Percentiles rank a stretch among this genome's conserved stretches.
These are phyloP conservation scores for Aspergillus aculeatinus DNA, from an alignment of 2,329 filamentous ascomycete genomes.

Conservation along the genomic window DNA sequence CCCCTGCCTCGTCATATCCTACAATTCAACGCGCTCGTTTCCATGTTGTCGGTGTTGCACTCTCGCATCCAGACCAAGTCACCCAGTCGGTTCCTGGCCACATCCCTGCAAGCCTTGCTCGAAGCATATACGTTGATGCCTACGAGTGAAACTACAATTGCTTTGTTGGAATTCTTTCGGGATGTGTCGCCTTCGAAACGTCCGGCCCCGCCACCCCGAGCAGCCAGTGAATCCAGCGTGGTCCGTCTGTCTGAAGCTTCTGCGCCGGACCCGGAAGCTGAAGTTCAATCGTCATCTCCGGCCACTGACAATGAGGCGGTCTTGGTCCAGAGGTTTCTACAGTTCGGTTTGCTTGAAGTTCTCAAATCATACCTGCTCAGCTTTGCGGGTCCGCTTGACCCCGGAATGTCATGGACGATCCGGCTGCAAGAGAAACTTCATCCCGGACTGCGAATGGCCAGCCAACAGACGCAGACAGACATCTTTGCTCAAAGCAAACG, in stretches of 20 bases:
- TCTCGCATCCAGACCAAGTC: constrained; percentile 62
- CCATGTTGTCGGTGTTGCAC: constrained; percentile 59
- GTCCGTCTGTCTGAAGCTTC: constrained; percentile 32
- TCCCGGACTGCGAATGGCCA: constrained; percentile 52
- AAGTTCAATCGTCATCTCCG: constrained; percentile 41
- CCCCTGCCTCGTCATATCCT: constrained; percentile 30
- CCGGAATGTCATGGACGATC: constrained; percentile 46
- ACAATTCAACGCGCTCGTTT: constrained; percentile 44
- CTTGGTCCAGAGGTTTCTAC: constrained; percentile 56
- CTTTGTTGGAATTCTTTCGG: constrained; percentile 59
- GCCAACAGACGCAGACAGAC: constrained; percentile 50
- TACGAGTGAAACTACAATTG: constrained; percentile 57
- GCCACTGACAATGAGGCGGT: constrained; percentile 47
- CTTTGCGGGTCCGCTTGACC: constrained; percentile 34
- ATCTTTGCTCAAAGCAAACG: constrained; percentile 51
- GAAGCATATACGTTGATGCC: constrained; percentile 59
- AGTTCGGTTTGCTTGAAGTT: constrained; percentile 62
- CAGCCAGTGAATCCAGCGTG: constrained; percentile 50
- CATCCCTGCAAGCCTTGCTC: constrained; percentile 61
- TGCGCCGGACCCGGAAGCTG: constrained; percentile 60
- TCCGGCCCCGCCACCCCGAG: constrained; percentile 60
- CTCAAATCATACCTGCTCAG: constrained; percentile 60
- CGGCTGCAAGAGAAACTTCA: constrained; percentile 59
- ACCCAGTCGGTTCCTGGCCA: constrained; percentile 64
- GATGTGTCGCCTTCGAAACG: constrained; percentile 57